Percentiles rank a stretch among this genome's conserved stretches.
phyloP scores from a whole-genome alignment of 2,329 filamentous ascomycete species.

The Colletotrichum spaethianum region DNA sequence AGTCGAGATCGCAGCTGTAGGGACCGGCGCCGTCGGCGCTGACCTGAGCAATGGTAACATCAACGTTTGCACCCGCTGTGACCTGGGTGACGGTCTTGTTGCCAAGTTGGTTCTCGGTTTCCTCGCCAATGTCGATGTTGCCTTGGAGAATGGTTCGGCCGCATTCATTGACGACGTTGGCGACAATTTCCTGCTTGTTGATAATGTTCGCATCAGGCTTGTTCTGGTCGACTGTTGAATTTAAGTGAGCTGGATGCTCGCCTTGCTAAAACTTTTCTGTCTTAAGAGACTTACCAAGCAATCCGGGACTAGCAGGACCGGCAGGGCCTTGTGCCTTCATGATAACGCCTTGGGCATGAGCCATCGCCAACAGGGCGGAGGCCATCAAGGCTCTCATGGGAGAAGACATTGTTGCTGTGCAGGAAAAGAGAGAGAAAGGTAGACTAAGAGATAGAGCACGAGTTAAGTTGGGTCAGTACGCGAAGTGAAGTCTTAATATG shows the following conservation, averaged over 20 bases:
- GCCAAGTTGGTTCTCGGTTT: slow-evolving; percentile 66
- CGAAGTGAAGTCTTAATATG: neutral
- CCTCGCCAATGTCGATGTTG: slow-evolving; percentile 73
- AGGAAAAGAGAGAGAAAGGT: slow-evolving; percentile 45
- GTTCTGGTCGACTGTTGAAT: slow-evolving; percentile 74
- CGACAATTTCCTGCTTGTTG: slow-evolving; percentile 66
- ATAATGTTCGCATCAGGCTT: slow-evolving; percentile 77
- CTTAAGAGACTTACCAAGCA: slow-evolving; percentile 54
- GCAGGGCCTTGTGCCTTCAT: slow-evolving; percentile 60
- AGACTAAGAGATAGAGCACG: slow-evolving; percentile 39
- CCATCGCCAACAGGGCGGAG: slow-evolving; percentile 52
- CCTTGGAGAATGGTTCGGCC: slow-evolving; percentile 73
- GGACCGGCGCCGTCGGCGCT: slow-evolving; percentile 69
- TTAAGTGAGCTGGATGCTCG: slow-evolving; percentile 63
- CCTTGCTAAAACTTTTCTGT: slow-evolving; percentile 56
- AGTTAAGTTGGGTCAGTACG: slow-evolving; percentile 35
- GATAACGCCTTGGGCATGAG: slow-evolving; percentile 63
- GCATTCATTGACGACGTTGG: slow-evolving; percentile 71
- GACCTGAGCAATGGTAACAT: slow-evolving; percentile 67
- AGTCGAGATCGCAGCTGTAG: slow-evolving; percentile 68
- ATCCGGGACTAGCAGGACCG: slow-evolving; percentile 62
- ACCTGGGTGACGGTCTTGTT: slow-evolving; percentile 65
- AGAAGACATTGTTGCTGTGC: slow-evolving; percentile 52
- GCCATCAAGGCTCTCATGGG: slow-evolving; percentile 51
- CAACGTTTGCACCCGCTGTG: slow-evolving; percentile 58